Evolutionary conservation across 2,329 filamentous ascomycete genomes (phyloP).

Genomic region (Lasiodiplodia sp.): DNA sequence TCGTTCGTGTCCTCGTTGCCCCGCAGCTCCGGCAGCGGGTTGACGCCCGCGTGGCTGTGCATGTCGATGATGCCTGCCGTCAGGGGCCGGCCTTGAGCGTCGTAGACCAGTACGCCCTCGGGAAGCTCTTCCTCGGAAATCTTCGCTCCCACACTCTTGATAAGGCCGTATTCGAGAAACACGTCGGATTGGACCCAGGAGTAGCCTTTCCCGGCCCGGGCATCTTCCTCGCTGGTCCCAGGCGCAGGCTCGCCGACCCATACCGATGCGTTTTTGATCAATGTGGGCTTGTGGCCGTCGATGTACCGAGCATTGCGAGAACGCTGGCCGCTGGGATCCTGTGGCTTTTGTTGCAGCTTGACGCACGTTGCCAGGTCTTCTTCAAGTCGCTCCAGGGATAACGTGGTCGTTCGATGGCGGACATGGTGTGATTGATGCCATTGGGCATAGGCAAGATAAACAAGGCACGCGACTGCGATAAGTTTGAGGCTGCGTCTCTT

Average conservation of each 20-base stretch:
- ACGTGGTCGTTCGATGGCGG: conserved; percentile 34
- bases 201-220: conserved; percentile 66
- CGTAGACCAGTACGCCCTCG: conserved; percentile 59
- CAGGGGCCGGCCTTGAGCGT: conserved; percentile 67
- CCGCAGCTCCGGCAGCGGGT: conserved; percentile 61
- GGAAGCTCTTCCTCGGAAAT: conserved; percentile 56
- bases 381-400: conserved; percentile 63
- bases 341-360: conserved; percentile 62
- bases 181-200: conserved; percentile 68
- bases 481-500: conserved; percentile 32
- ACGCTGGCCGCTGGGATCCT: conserved; percentile 63
- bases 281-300: conserved; percentile 64
- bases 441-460: conserved; percentile 35
- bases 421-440: conserved; percentile 33
- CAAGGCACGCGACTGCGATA: conserved; percentile 35
- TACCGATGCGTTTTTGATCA: conserved; percentile 71
- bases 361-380: conserved; percentile 64
- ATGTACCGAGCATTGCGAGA: conserved; percentile 68
- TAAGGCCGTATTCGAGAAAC: conserved; percentile 67
- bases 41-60: conserved; percentile 72
- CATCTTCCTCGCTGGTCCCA: conserved; percentile 62
- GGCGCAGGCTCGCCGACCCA: conserved; percentile 69
- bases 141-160: conserved; percentile 59
- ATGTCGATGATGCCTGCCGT: conserved; percentile 75
- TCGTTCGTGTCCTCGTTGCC: conserved; percentile 70